A percentile compares a stretch with the other conserved stretches of the same genome.
Evolutionary conservation across 805 yeast species (phyloP).

Genomic region (Candida nemodendra): DNA sequence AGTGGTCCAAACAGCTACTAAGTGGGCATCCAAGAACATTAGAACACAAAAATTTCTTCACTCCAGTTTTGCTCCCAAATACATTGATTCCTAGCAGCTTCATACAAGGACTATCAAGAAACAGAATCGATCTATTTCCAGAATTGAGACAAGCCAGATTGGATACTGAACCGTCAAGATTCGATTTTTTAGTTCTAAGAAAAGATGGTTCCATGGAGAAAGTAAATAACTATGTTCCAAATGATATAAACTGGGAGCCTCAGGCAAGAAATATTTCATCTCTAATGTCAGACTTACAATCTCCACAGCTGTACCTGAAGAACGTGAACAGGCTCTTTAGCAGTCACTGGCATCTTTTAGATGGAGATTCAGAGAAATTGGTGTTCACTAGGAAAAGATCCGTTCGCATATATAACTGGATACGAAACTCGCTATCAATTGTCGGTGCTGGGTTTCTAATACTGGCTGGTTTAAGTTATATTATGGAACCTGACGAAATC

Average conservation of each 20-base stretch:
- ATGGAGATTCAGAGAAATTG: constrained; percentile 42
- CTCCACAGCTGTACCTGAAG: constrained; percentile 36
- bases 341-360: constrained; percentile 54
- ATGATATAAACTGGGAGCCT: background rate
- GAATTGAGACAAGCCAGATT: constrained; percentile 1
- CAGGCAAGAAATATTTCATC: constrained; percentile 13
- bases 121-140: constrained; percentile 21
- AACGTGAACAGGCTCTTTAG: constrained; percentile 42
- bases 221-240: constrained; percentile 8
- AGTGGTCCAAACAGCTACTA: constrained; percentile 43
- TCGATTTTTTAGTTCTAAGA: constrained; percentile 21
- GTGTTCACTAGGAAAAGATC: constrained; percentile 38
- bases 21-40: constrained; percentile 38
- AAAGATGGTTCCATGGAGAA: constrained; percentile 34
- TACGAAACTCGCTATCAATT: constrained; percentile 28
- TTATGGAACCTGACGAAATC: constrained; percentile 21
- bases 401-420: constrained; percentile 7
- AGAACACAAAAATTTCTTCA: constrained; percentile 43
- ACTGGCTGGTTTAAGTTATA: constrained; percentile 28
- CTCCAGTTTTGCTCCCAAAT: constrained; percentile 40
- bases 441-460: constrained; percentile 30
- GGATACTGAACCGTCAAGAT: constrained; percentile 5
- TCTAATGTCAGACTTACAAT: constrained; percentile 32
- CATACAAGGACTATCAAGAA: constrained; percentile 1
- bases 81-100: constrained; percentile 26